These are phyloP conservation scores for Tillandsia fasciculata DNA, from an alignment of 176 grass and related monocot species.

Conservation along the genomic window DNA sequence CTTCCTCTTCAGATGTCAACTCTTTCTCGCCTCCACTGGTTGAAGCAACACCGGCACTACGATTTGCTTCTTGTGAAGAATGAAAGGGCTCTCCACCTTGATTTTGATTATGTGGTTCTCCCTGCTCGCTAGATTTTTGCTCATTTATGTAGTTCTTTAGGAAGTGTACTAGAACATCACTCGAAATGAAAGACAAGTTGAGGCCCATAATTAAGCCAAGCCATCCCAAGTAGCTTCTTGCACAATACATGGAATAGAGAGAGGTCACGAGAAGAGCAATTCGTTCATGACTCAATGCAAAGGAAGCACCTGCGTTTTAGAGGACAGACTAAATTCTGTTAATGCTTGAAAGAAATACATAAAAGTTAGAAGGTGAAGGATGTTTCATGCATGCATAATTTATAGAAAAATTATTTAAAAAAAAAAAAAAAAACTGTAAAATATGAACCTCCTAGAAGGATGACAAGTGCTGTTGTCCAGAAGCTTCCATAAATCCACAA, in stretches of 20 bases:
- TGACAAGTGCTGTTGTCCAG: slow-evolving; percentile 66
- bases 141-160: slow-evolving; percentile 64
- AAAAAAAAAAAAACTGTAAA: slow-evolving; percentile 18
- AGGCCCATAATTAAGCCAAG: slow-evolving; percentile 70
- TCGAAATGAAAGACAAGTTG: slow-evolving; percentile 91
- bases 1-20: slow-evolving; percentile 81
- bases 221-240: slow-evolving; percentile 80
- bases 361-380: no score
- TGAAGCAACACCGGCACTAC: slow-evolving; percentile 54
- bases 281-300: slow-evolving; percentile 70
- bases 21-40: slow-evolving; percentile 79
- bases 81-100: slow-evolving; percentile 43
- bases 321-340: neutral
- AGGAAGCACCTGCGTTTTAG: slow-evolving; percentile 43
- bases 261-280: slow-evolving; percentile 62
- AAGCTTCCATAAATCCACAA: slow-evolving; percentile 97
- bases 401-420: slow-evolving; percentile 3
- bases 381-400: neutral
- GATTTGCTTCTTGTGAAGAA: slow-evolving; percentile 37
- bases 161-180: slow-evolving; percentile 71
- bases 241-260: slow-evolving; percentile 85
- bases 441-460: slow-evolving; percentile 69
- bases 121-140: slow-evolving; percentile 25
- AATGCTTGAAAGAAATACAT: no score
- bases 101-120: slow-evolving; percentile 42